Evolutionary conservation across 169 alveolate species (phyloP).

Genomic region (Cryptosporidium andersoni): DNA sequence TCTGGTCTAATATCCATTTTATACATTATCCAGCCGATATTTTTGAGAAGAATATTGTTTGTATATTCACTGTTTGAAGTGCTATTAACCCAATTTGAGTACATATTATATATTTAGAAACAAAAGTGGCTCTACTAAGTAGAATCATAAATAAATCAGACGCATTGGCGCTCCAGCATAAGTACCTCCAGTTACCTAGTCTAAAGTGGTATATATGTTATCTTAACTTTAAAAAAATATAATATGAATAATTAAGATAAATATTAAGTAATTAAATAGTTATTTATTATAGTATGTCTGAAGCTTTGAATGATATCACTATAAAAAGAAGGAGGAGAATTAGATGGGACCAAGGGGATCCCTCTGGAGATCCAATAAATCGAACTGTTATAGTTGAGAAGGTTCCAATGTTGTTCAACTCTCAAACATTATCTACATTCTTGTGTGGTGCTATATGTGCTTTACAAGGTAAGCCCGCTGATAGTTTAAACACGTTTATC

Average conservation of each 20-base stretch:
- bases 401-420: conserved; percentile 28
- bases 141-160: too few species aligned
- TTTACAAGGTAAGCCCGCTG: conserved; percentile 5
- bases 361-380: neutral
- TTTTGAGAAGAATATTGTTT: conserved; percentile 18
- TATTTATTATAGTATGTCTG: too few species aligned
- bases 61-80: conserved; percentile 5
- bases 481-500: neutral
- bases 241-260: neutral
- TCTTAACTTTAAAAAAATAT: neutral
- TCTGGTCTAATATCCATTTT: conserved; percentile 35
- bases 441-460: conserved; percentile 14
- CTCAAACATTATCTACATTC: conserved; percentile 10
- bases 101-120: too few species aligned
- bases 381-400: conserved; percentile 22
- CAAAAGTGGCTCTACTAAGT: too few species aligned
- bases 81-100: too few species aligned
- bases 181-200: too few species aligned
- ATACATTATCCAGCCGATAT: conserved; percentile 1
- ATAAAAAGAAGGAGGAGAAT: neutral
- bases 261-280: neutral
- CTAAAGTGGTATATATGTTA: too few species aligned
- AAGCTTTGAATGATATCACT: neutral
- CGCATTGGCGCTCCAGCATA: too few species aligned
- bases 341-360: conserved; percentile 5